Conservation (phyloP, 805 yeast genomes). For the Clavispora carvajalis region DNA sequence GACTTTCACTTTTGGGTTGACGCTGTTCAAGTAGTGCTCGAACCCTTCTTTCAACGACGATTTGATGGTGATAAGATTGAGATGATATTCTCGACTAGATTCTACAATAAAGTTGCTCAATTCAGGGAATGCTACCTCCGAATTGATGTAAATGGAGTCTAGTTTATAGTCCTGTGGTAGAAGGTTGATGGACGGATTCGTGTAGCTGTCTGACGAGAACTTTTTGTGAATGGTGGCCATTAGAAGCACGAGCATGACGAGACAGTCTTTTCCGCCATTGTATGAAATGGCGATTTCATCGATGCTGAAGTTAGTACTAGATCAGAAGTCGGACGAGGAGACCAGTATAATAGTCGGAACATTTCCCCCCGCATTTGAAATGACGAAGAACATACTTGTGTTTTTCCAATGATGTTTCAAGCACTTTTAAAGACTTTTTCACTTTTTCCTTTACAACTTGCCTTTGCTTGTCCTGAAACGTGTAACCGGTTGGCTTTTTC, state of each 20-base stretch:
- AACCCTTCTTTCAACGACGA: conserved; percentile 66
- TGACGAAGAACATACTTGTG: conserved; percentile 36
- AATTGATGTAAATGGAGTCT: conserved; percentile 68
- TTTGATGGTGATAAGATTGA: conserved; percentile 43
- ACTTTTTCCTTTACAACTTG: conserved; percentile 25
- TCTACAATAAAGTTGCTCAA: conserved; percentile 58
- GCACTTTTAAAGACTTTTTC: conserved; percentile 21
- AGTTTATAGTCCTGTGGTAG: conserved; percentile 33
- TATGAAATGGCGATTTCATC: conserved; percentile 71
- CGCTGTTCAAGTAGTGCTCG: conserved; percentile 45
- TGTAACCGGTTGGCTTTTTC: conserved; percentile 14
- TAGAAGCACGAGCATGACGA: conserved; percentile 76
- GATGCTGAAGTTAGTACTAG: conserved; percentile 23
- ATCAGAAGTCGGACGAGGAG: no score
- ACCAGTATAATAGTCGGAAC: no score
- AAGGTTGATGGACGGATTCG: conserved; percentile 4
- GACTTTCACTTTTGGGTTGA: conserved; percentile 54
- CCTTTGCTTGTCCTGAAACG: conserved; percentile 18
- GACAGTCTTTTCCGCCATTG: conserved; percentile 96
- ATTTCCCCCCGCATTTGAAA: no score
- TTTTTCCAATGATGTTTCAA: conserved; percentile 23
- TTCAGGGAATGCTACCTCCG: conserved; percentile 67
- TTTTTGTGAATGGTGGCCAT: conserved; percentile 47
- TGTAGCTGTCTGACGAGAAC: conserved; percentile 11
- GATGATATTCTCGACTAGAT: conserved; percentile 50